These are phyloP conservation scores for Oryza australiensis DNA, from an alignment of 176 grass and related monocot species.

Conservation along the genomic window DNA sequence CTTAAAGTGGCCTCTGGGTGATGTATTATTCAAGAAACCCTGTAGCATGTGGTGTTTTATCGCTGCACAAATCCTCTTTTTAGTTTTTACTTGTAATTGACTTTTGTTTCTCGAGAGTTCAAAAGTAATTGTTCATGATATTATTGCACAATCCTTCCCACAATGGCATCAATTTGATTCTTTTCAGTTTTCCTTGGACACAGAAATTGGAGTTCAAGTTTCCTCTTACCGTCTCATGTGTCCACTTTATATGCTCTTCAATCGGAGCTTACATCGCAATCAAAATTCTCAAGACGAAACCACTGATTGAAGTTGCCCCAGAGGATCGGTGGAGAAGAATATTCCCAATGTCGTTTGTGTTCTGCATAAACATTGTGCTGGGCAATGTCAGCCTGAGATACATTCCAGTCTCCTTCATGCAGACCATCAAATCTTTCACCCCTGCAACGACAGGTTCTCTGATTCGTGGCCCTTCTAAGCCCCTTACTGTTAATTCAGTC, in stretches of 20 bases:
- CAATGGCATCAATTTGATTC: background rate
- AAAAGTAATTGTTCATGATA: background rate
- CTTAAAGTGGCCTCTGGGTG: background rate
- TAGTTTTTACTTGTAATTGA: background rate
- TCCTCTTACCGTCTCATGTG: slow-evolving; percentile 88
- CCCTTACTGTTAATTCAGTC: background rate
- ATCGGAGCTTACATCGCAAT: slow-evolving; percentile 85
- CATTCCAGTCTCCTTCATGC: slow-evolving; percentile 97
- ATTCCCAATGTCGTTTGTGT: slow-evolving; percentile 98
- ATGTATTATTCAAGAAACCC: background rate
- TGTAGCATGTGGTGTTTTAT: background rate
- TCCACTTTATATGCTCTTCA: slow-evolving; percentile 97
- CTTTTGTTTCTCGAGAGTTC: slow-evolving; percentile 2
- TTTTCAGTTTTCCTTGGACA: background rate
- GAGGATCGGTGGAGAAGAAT: slow-evolving; percentile 95
- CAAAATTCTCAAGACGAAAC: slow-evolving; percentile 78
- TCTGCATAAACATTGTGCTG: slow-evolving; percentile 97
- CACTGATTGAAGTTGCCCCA: slow-evolving; percentile 80
- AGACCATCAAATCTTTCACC: slow-evolving; percentile 99
- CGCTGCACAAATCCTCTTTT: background rate
- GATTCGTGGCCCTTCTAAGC: background rate
- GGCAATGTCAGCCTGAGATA: slow-evolving; percentile 93
- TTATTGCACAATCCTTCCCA: background rate
- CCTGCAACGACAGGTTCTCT: slow-evolving; percentile 88
- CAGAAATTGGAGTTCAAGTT: slow-evolving; percentile 98